A percentile compares a stretch with the other conserved stretches of the same genome.
phyloP scores from a whole-genome alignment of 331 rosid genomes.

The Cydonia oblonga region DNA sequence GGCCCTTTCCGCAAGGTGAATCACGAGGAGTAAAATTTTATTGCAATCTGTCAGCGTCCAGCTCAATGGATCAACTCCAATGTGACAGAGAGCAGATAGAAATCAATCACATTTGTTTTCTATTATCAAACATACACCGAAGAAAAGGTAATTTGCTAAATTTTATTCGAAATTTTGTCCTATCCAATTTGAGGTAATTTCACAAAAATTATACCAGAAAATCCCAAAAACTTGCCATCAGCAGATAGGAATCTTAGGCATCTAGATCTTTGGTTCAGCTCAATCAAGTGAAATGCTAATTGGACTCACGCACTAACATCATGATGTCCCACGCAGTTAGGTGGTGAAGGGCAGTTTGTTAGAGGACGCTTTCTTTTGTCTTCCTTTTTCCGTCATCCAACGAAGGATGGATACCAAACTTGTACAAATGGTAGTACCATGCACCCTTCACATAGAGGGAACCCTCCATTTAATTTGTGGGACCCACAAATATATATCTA shows the following conservation, averaged over 20 bases:
- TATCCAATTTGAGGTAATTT: background rate
- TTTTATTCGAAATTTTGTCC: conserved; percentile 2
- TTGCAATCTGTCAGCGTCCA: background rate
- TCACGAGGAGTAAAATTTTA: background rate
- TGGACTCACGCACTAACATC: conserved; percentile 13
- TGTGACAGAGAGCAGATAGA: background rate
- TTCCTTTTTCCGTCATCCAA: conserved; percentile 37
- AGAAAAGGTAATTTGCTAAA: background rate
- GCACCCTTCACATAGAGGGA: conserved; percentile 28
- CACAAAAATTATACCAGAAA: background rate
- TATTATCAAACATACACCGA: background rate
- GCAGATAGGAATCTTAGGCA: background rate
- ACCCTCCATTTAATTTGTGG: conserved; percentile 34
- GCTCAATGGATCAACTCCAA: conserved; percentile 3
- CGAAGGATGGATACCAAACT: conserved; percentile 63
- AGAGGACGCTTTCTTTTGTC: conserved; percentile 29
- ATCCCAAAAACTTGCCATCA: background rate
- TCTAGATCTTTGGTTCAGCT: conserved; percentile 8
- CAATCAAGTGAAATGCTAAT: conserved; percentile 8
- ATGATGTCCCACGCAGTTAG: conserved; percentile 34
- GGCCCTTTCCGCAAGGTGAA: background rate
- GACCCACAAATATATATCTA: conserved; percentile 37
- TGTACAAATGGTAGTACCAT: conserved; percentile 33
- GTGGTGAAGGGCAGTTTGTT: conserved; percentile 29
- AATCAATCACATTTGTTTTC: background rate